Conservation (phyloP, 108 stramenopile genomes). For the Nannochloropsis oceanica region DNA sequence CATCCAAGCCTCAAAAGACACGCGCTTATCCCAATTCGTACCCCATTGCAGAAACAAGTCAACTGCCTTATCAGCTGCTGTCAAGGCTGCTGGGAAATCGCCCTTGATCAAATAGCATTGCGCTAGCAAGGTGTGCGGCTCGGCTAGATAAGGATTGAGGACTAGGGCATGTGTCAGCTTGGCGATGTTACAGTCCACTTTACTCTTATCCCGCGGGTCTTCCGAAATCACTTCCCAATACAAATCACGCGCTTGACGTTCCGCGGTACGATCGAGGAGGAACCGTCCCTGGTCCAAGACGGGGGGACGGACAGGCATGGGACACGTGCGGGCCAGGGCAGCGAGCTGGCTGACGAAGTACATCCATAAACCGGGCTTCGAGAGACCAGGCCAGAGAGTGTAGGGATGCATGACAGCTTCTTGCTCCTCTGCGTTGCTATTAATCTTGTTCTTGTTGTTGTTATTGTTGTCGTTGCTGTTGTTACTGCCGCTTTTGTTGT, state of each 20-base stretch:
- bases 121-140: not conserved
- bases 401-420: not conserved
- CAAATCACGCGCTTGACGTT: not conserved
- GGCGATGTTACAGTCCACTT: not conserved
- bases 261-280: not conserved
- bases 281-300: not conserved
- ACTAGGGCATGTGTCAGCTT: not conserved
- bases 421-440: not conserved
- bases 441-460: not conserved
- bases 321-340: not conserved
- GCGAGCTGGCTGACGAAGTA: not conserved
- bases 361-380: not conserved
- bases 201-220: not conserved
- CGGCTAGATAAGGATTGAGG: not conserved
- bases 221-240: not conserved
- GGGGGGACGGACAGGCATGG: not conserved
- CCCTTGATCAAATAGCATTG: not conserved
- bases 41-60: not conserved
- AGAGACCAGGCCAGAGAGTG: not conserved
- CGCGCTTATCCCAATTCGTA: not conserved
- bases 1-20: not conserved
- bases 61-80: not conserved
- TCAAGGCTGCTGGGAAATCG: not conserved
- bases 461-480: not conserved
- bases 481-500: too few species aligned